Evolutionary conservation across 495 filamentous ascomycete species (phyloP).

Genomic region (Penicillium psychrofluorescens): DNA sequence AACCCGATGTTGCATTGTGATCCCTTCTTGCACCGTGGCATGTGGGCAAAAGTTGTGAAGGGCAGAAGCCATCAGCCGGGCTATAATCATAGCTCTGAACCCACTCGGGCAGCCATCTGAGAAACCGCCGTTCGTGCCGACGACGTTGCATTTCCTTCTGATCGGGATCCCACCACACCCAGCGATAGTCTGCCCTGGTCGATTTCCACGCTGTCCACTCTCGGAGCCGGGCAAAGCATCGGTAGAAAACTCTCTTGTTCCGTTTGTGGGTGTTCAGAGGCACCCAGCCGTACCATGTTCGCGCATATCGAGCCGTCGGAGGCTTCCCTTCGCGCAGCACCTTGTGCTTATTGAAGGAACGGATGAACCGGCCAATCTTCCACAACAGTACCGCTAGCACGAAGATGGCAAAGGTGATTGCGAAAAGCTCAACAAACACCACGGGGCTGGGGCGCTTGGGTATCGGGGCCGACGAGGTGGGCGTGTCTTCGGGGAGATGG

Average conservation of each 20-base stretch:
- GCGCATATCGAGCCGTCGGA: slow-evolving; percentile 26
- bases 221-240: slow-evolving; percentile 9
- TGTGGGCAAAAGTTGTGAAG: too few relatives aligned
- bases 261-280: slow-evolving; percentile 22
- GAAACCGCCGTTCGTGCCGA: slow-evolving; percentile 2
- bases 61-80: slow-evolving; percentile 18
- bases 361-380: slow-evolving; percentile 32
- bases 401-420: slow-evolving; percentile 32
- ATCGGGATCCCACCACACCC: slow-evolving; percentile 38
- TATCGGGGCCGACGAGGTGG: slow-evolving; percentile 1
- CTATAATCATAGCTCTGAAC: slow-evolving; percentile 19
- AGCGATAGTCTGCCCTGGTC: slow-evolving; percentile 25
- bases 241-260: slow-evolving; percentile 18
- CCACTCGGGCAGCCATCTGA: slow-evolving; percentile 18
- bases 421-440: slow-evolving; percentile 29
- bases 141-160: slow-evolving; percentile 14
- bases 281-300: slow-evolving; percentile 44
- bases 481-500: slow-evolving; percentile 11
- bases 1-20: too few relatives aligned
- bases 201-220: slow-evolving; percentile 30
- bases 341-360: slow-evolving; percentile 25
- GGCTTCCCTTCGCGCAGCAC: slow-evolving; percentile 26
- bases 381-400: slow-evolving; percentile 32
- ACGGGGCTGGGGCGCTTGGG: background rate
- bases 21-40: too few relatives aligned